phyloP scores from a whole-genome alignment of 2,329 filamentous ascomycete genomes.

The Colletotrichum somersetense region DNA sequence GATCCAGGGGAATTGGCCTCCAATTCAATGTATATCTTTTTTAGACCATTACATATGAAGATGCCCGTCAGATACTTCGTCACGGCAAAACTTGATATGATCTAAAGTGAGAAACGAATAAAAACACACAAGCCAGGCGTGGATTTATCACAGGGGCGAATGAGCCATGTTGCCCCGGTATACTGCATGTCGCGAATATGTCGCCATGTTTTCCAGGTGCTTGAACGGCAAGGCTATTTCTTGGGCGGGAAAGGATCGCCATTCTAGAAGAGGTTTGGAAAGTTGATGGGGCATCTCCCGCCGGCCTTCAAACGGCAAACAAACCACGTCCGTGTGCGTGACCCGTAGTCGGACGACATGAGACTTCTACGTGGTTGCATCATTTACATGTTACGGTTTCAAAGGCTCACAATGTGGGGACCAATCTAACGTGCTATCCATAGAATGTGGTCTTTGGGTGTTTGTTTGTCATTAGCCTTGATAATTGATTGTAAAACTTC shows the following conservation, averaged over 20 bases:
- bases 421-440: too few species aligned
- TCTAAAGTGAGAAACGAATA: accelerated
- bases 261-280: neutral
- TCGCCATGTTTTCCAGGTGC: neutral
- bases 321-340: neutral
- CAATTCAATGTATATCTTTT: constrained; percentile 33
- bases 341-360: neutral
- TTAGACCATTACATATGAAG: neutral
- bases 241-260: neutral
- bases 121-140: neutral
- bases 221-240: neutral
- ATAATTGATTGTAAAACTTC: neutral
- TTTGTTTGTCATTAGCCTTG: neutral
- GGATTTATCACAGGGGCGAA: neutral
- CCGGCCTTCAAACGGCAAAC: neutral
- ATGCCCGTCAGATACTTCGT: neutral
- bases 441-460: neutral
- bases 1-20: constrained; percentile 29
- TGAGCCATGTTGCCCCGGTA: neutral
- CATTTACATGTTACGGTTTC: neutral
- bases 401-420: neutral
- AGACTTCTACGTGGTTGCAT: neutral
- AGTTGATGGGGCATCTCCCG: neutral
- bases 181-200: neutral
- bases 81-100: neutral